Base-by-base conservation (phyloP, 2,329 filamentous ascomycete species). In the Xylaria polymorpha region DNA sequence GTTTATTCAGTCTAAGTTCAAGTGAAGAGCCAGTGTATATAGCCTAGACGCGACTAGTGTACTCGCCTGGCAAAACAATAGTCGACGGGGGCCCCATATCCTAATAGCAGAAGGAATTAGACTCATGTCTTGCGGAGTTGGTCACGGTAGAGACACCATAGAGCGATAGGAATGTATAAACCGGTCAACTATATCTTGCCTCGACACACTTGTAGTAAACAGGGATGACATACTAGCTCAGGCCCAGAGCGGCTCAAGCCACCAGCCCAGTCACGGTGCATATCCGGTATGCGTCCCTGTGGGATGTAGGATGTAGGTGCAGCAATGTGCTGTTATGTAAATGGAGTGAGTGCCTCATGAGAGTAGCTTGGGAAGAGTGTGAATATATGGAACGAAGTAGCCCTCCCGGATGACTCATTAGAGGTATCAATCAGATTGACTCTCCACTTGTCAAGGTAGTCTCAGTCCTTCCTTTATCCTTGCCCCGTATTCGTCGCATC, bases 401-500 rank as follows among this genome's bases (percentile, higher is more conserved):
- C 41, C 35, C 12, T 9, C 35, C 46, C 18, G 37, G 44, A n/a
- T 65, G 56, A 65, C 22, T 64, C 60, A 64, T 15, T 6, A 22
- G 8, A 43, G 14, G 5, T 18, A 15, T 62, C 14, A 10, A 41
- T 63, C 14, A 53, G 14, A 51, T 25, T n/a, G 44, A 41, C 44
- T 63, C 32, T 29, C 46, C 56, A 44, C 55, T 32, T 39, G 32
- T 35, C 4, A 29, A 29, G 4, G 25, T 20, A 25, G 10, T 37
- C 57, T 15, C n/a, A 39, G 1, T 12, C 22, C 15, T 15, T 18
- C 29, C 32, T 25, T 32, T 14, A 41, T 43, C 7, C 14, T n/a
- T 44, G 25, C 25, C 4, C 37, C 48, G 61, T 67, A 60, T 64
- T 59, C 29, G n/a, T 67, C 55, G 37, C 14, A 46, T 46, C 29